Percentiles rank a stretch among this genome's conserved stretches.
phyloP scores from a whole-genome alignment of 257 asterid species.

The Cinchona pubescens region DNA sequence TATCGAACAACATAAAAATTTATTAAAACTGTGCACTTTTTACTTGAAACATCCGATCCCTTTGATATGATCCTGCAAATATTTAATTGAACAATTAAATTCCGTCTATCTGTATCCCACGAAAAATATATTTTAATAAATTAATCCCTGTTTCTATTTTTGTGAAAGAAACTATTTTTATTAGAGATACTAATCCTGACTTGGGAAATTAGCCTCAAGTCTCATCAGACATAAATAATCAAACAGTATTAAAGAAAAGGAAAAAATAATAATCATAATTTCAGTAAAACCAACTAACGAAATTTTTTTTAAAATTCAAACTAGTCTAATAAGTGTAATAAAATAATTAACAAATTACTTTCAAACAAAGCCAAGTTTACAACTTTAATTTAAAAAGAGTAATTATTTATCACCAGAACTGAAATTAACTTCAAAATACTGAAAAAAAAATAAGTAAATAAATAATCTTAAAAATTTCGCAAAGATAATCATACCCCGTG shows the following conservation, averaged over 20 bases:
- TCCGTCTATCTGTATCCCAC: neutral
- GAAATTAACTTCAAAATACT: neutral
- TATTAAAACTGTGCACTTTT: too few species aligned
- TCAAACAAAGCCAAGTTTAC: constrained; percentile 7
- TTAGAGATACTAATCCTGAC: neutral
- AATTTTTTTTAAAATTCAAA: neutral
- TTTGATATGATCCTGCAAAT: too few species aligned
- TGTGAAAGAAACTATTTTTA: neutral
- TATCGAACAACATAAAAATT: neutral
- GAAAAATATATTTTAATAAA: neutral
- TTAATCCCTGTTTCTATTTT: neutral
- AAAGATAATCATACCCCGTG: constrained; percentile 50
- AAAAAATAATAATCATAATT: too few species aligned
- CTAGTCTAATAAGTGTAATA: neutral
- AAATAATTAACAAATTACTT: neutral
- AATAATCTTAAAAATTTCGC: neutral
- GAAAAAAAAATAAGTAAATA: neutral
- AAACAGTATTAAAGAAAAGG: neutral
- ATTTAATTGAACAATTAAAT: too few species aligned
- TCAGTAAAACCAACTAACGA: neutral
- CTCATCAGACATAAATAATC: neutral
- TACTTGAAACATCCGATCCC: too few species aligned
- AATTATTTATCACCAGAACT: neutral
- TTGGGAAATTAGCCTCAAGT: neutral
- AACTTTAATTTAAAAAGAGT: neutral